Percentiles rank a stretch among this genome's conserved stretches.
Evolutionary conservation across 208 protist species (phyloP).

Genomic region (Acanthamoeba sp.): DNA sequence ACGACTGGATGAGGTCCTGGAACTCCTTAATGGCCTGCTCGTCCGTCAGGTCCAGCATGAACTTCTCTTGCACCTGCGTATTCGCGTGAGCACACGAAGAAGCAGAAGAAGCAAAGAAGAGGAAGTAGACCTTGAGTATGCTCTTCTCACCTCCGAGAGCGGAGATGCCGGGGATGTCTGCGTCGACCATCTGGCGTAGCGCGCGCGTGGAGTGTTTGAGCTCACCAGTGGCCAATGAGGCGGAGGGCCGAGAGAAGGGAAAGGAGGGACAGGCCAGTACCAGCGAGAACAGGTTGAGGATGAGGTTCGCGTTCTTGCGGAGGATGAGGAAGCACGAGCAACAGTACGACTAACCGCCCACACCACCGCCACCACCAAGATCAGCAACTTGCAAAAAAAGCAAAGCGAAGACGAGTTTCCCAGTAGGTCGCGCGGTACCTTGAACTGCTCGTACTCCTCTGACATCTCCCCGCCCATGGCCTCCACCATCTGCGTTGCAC

Average conservation of each 20-base stretch:
- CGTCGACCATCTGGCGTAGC: constrained; percentile 96
- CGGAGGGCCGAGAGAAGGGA: constrained; percentile 93
- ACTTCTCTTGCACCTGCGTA: constrained; percentile 95
- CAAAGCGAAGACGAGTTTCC: too few relatives aligned
- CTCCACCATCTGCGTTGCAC: constrained; percentile 90
- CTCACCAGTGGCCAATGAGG: too few relatives aligned
- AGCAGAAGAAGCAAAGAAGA: neutral
- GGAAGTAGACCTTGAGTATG: constrained; percentile 32
- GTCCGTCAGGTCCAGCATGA: constrained; percentile 94
- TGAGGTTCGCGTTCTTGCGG: constrained; percentile 94
- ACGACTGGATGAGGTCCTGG: constrained; percentile 91
- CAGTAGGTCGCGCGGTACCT: too few relatives aligned
- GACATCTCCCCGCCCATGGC: constrained; percentile 86
- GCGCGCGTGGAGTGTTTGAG: too few relatives aligned
- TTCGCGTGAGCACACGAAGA: too few relatives aligned
- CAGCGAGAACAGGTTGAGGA: constrained; percentile 96
- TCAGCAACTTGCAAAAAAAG: neutral
- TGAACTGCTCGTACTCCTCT: constrained; percentile 85
- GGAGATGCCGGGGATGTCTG: constrained; percentile 91
- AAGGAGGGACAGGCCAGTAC: constrained; percentile 92
- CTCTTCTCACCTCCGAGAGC: constrained; percentile 85
- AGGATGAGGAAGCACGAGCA: constrained; percentile 97
- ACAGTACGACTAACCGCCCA: constrained; percentile 85
- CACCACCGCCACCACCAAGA: neutral
- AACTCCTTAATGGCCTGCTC: constrained; percentile 94